phyloP scores from a whole-genome alignment of 2,329 filamentous ascomycete genomes.

The Calonectria honghensis region DNA sequence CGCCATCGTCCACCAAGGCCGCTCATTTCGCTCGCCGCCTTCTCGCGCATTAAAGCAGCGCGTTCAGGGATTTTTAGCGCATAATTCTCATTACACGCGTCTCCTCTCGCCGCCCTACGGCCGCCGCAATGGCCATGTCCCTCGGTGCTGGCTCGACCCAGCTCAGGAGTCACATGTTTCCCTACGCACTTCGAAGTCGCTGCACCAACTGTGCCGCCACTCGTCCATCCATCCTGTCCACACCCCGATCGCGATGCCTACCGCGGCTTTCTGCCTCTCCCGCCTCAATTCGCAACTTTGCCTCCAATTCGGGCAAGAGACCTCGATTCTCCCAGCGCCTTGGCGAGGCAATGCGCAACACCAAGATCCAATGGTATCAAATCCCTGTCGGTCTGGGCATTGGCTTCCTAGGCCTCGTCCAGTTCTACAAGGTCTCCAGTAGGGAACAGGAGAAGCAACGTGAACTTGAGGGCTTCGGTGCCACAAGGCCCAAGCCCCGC shows the following conservation, averaged over 20 bases:
- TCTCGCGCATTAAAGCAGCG: conserved; percentile 36
- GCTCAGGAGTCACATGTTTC: conserved; percentile 58
- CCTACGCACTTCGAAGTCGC: conserved; percentile 55
- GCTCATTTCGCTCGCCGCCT: conserved; percentile 13
- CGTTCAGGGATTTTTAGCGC: conserved; percentile 30
- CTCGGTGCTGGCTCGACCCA: conserved; percentile 60
- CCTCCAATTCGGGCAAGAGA: conserved; percentile 64
- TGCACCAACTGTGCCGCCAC: conserved; percentile 55
- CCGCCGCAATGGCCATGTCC: conserved; percentile 57
- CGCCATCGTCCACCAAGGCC: conserved; percentile 16
- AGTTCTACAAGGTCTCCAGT: conserved; percentile 84
- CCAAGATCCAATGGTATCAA: conserved; percentile 88
- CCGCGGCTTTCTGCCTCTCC: conserved; percentile 51
- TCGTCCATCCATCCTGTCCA: conserved; percentile 50
- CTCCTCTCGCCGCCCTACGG: conserved; percentile 32
- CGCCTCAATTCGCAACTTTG: conserved; percentile 56
- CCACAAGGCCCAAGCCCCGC: conserved; percentile 70
- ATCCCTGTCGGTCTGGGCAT: conserved; percentile 92
- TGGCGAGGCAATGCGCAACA: conserved; percentile 69
- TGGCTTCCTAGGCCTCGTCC: conserved; percentile 86
- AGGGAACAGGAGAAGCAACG: conserved; percentile 71
- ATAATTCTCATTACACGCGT: conserved; percentile 41
- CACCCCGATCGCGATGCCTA: conserved; percentile 53
- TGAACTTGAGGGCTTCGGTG: conserved; percentile 66
- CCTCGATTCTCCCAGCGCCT: conserved; percentile 72